Evolutionary conservation across 1,284 basidiomycete species (phyloP), one percentile per base, ranked within the genome.

Genomic region (Polyporus tsugae): DNA sequence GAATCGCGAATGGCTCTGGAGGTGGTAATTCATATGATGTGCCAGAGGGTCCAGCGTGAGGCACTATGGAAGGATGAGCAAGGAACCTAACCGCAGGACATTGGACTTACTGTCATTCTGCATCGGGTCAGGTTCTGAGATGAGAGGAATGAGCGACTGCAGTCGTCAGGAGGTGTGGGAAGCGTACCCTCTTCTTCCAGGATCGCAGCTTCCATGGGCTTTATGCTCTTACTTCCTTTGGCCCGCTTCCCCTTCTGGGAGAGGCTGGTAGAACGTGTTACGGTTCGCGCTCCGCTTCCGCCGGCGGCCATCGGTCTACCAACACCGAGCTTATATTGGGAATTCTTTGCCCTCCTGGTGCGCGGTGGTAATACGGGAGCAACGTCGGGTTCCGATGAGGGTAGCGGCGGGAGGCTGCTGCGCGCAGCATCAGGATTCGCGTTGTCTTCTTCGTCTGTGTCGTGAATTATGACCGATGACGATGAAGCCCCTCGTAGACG

Each of bases 321-420:
- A n/a, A 93, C 87, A 63, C 92, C 92, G 29, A 94, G 82, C 70
- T 83, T 83, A 61, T 84, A 86, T 75, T 93, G 92, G 5, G 87
- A 84, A 62, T 91, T 89, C 76, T 90, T 91, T 4, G 90, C 89
- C 75, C 92, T 92, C 68, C 89, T 84, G 25, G 85, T 86, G 15
- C 89, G 85, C 17, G 78, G 76, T 19, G 75, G 79, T n/a, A 81
- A 76, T 22, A 39, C 46, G 4, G 81, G 76, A 53, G 41, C 55
- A 10, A 60, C 46, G 38, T 68, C 67, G 10, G 74, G 62, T 33
- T 72, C 66, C 7, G 72, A 68, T 25, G 63, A 68, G 4, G 73
- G 62, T 29, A 69, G 39, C 2, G 70, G 57, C 58, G 61, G 46
- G 33, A 57, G 11, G 25, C 60, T 62, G 29, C 39, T 44, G 10